Percentiles rank a stretch among this genome's conserved stretches.
phyloP scores from a whole-genome alignment of 768 basidiomycete genomes.

The Paxillus ammoniavirescens region DNA sequence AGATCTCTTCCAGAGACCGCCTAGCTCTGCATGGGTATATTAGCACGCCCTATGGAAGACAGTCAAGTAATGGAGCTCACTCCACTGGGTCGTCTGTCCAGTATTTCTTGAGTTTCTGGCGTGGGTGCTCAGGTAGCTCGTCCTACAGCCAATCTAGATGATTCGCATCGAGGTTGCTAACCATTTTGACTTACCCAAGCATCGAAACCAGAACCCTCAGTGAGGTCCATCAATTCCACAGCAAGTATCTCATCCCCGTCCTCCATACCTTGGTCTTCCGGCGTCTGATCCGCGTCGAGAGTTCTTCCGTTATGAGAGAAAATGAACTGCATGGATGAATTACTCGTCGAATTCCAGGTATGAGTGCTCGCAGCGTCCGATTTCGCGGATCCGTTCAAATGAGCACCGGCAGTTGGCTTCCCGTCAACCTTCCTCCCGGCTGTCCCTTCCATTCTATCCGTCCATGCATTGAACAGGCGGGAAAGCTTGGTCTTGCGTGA shows the following conservation, averaged over 20 bases:
- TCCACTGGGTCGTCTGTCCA: slow-evolving; percentile 77
- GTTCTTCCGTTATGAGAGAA: slow-evolving; percentile 82
- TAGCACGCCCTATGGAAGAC: slow-evolving; percentile 2
- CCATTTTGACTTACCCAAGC: slow-evolving; percentile 50
- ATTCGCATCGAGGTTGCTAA: neutral
- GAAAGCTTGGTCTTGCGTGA: slow-evolving; percentile 86
- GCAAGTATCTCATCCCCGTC: slow-evolving; percentile 88
- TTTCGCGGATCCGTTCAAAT: slow-evolving; percentile 51
- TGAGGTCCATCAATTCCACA: slow-evolving; percentile 89
- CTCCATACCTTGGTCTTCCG: slow-evolving; percentile 85
- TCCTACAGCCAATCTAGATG: slow-evolving; percentile 42
- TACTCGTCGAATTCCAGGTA: slow-evolving; percentile 37
- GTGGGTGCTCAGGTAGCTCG: slow-evolving; percentile 59
- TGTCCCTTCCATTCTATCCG: slow-evolving; percentile 77
- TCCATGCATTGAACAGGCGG: slow-evolving; percentile 84
- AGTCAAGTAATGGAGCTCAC: slow-evolving; percentile 41
- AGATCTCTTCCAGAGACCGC: slow-evolving; percentile 77
- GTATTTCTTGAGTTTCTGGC: slow-evolving; percentile 74
- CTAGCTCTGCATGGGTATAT: slow-evolving; percentile 49
- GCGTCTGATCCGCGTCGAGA: slow-evolving; percentile 79
- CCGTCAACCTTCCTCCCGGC: slow-evolving; percentile 45
- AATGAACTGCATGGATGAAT: slow-evolving; percentile 69
- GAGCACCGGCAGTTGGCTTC: slow-evolving; percentile 26
- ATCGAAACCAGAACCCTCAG: slow-evolving; percentile 61
- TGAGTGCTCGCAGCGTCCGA: slow-evolving; percentile 48